Conservation (phyloP, 768 basidiomycete species). For the Dioszegia hungarica region DNA sequence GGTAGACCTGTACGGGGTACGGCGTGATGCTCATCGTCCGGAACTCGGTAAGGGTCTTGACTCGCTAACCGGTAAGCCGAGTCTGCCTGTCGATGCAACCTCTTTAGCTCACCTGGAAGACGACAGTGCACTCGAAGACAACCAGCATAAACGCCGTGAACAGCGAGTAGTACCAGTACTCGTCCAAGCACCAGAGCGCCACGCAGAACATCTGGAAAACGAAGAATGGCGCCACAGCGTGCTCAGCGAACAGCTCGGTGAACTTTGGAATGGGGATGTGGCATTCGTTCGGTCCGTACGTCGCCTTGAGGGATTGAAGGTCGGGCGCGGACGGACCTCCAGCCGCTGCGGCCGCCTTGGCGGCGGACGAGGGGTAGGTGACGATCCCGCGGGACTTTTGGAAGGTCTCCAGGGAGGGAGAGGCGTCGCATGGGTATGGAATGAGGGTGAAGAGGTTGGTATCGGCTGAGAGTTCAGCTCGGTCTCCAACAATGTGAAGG, state of each 20-base stretch:
- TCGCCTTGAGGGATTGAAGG: conserved; percentile 56
- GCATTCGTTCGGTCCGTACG: conserved; percentile 92
- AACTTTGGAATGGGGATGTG: conserved; percentile 96
- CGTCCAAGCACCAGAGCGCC: conserved; percentile 93
- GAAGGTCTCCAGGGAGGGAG: conserved; percentile 67
- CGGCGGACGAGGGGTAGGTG: conserved; percentile 30
- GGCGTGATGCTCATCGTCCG: conserved; percentile 93
- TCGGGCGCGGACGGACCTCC: conserved; percentile 39
- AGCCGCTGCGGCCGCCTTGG: conserved; percentile 8
- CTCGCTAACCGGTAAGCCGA: conserved; percentile 57
- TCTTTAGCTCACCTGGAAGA: conserved; percentile 74
- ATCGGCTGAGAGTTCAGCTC: conserved; percentile 37
- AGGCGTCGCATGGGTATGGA: conserved; percentile 75
- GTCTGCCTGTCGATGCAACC: not conserved
- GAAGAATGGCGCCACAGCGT: conserved; percentile 98
- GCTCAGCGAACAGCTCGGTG: conserved; percentile 82
- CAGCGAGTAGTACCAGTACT: conserved; percentile 96
- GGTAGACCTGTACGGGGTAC: conserved; percentile 74
- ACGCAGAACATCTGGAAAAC: conserved; percentile 99
- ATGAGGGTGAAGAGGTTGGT: conserved; percentile 68
- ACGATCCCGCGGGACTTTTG: conserved; percentile 55
- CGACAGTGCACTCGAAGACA: conserved; percentile 97
- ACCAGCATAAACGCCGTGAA: conserved; percentile 98
- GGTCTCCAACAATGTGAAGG: not conserved
- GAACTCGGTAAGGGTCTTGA: conserved; percentile 88